phyloP scores from a whole-genome alignment of 1,139 yeast species.

The Scheffersomyces illinoinensis region DNA sequence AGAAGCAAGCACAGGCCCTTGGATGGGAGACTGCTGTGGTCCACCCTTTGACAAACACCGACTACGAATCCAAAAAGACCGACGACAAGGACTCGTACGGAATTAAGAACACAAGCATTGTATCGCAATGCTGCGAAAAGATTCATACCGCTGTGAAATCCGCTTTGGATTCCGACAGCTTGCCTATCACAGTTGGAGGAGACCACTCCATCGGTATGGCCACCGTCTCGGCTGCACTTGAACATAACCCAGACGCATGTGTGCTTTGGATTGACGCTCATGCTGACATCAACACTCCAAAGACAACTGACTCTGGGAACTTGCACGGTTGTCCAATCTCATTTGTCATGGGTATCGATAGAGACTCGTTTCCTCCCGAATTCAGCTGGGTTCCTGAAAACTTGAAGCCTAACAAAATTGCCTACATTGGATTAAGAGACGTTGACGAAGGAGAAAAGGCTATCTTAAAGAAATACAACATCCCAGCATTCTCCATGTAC shows the following conservation, averaged over 20 bases:
- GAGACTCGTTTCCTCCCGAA: slow-evolving; percentile 64
- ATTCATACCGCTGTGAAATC: slow-evolving; percentile 62
- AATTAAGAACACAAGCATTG: slow-evolving; percentile 77
- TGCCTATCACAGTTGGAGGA: slow-evolving; percentile 91
- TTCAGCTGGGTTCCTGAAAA: slow-evolving; percentile 78
- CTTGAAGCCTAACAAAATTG: slow-evolving; percentile 70
- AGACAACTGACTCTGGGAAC: slow-evolving; percentile 83
- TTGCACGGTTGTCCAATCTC: slow-evolving; percentile 97
- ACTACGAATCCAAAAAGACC: slow-evolving; percentile 41
- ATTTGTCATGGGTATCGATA: slow-evolving; percentile 77
- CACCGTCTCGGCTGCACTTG: slow-evolving; percentile 81
- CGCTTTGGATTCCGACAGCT: slow-evolving; percentile 48
- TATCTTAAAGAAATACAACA: slow-evolving; percentile 67
- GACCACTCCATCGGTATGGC: slow-evolving; percentile 97
- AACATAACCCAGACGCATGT: slow-evolving; percentile 82
- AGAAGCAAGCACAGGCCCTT: slow-evolving; percentile 57
- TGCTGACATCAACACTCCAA: slow-evolving; percentile 94
- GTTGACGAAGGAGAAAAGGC: slow-evolving; percentile 84
- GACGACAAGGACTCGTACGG: slow-evolving; percentile 50
- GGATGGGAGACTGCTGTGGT: slow-evolving; percentile 70
- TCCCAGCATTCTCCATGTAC: slow-evolving; percentile 92
- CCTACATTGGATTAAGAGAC: slow-evolving; percentile 93
- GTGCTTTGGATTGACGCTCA: slow-evolving; percentile 97
- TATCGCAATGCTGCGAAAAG: slow-evolving; percentile 66
- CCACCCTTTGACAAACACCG: slow-evolving; percentile 56